Evolutionary conservation across 2,329 filamentous ascomycete genomes (phyloP).

Genomic region (Aaosphaeria arxii): DNA sequence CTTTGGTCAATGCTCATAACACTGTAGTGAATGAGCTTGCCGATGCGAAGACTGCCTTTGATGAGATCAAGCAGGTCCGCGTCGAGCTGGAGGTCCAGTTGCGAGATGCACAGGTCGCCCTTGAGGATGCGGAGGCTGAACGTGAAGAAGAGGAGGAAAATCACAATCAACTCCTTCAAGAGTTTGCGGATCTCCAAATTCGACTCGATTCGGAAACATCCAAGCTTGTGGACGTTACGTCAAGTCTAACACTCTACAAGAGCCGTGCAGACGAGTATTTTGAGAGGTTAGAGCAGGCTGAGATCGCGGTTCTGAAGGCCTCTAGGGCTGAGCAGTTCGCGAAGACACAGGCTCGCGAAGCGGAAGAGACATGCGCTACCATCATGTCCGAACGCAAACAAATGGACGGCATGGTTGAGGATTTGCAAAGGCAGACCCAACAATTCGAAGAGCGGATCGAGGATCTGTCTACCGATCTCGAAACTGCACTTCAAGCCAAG

Average conservation of each 20-base stretch:
- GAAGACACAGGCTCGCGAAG: slow-evolving; percentile 82
- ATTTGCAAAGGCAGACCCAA: slow-evolving; percentile 85
- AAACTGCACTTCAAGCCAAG: slow-evolving; percentile 82
- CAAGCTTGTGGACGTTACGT: slow-evolving; percentile 76
- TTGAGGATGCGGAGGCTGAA: slow-evolving; percentile 73
- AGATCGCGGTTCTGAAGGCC: slow-evolving; percentile 92
- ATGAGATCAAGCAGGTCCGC: slow-evolving; percentile 80
- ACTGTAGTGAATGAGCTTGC: slow-evolving; percentile 79
- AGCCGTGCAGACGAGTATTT: slow-evolving; percentile 93
- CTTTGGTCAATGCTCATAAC: slow-evolving; percentile 80
- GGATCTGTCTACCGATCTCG: slow-evolving; percentile 85
- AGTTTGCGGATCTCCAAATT: slow-evolving; percentile 92
- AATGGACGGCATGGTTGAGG: slow-evolving; percentile 83
- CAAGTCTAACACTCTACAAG: slow-evolving; percentile 87
- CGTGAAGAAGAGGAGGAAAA: slow-evolving; percentile 86
- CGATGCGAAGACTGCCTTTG: slow-evolving; percentile 82
- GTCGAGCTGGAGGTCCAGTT: slow-evolving; percentile 80
- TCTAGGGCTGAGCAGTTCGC: slow-evolving; percentile 91
- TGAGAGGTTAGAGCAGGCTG: slow-evolving; percentile 92
- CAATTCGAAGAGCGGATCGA: slow-evolving; percentile 88
- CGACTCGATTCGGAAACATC: slow-evolving; percentile 85
- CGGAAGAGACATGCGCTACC: slow-evolving; percentile 84
- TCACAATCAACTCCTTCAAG: slow-evolving; percentile 82
- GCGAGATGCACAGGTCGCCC: slow-evolving; percentile 77
- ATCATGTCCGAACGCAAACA: slow-evolving; percentile 91